Evolutionary conservation across 768 basidiomycete species (phyloP), one percentile per base, ranked within the genome.

Genomic region (Grammothele lineata): DNA sequence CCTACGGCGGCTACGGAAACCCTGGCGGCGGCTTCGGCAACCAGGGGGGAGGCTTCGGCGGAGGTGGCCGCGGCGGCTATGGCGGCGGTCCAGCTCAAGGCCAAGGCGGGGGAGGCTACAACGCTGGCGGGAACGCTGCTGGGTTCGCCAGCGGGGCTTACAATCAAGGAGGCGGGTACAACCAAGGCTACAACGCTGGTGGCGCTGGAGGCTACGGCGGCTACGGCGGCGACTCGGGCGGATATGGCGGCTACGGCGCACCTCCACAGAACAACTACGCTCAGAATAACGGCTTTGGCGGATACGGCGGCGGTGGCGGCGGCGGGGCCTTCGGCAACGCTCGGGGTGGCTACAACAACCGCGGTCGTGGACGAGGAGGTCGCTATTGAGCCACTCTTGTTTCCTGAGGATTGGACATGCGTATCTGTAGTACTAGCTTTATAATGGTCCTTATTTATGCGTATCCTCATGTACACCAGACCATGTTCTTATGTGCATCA

Each of bases 351-450:
- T 57, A 57, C 48, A 58, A 61, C 27, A 50, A 53, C 45, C 47
- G 78, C 46, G 77, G 77, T 23, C 67, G 80, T 56, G 81, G 77
- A 9, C 68, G 80, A 32, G 74, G 75, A 37, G 63, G 68, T 21
- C 72, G 76, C 65, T 67, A 59, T 40, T 71, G 69, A 67, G 43
- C 21, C 30, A 32, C 30, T 8, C 30, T 15, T 32, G n/a, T n/a
- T n/a, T n/a, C n/a, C n/a, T n/a, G n/a, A n/a, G n/a, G n/a, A n/a
- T n/a, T n/a, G n/a, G n/a, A n/a, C n/a, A 7, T 40, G 18, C 37
- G 21, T 36, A 38, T 43, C 38, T 59, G 49, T 48, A 47, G 32
- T 46, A 49, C 47, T 54, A 43, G 38, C 33, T 24, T 17, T 48
- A 53, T 43, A 18, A 41, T 6, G 15, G 15, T 17, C 22, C 10